Evolutionary conservation across 192 early-diverging fungal species (phyloP).

Genomic region (Umbelopsis sp.): DNA sequence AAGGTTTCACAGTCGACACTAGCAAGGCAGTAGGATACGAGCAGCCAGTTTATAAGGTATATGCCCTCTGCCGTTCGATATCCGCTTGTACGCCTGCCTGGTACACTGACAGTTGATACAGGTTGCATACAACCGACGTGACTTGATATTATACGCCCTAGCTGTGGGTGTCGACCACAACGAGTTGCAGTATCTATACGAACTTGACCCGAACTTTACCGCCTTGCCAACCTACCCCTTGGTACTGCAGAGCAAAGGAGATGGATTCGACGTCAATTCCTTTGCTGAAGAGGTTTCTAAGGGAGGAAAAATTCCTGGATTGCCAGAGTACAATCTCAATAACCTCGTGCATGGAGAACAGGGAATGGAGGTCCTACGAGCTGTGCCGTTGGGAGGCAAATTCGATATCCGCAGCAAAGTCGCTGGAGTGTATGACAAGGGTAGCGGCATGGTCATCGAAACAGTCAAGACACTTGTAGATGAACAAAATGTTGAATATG

Average conservation of each 20-base stretch:
- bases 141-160: conserved; percentile 75
- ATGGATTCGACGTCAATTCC: conserved; percentile 55
- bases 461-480: conserved; percentile 54
- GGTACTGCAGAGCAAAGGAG: conserved; percentile 61
- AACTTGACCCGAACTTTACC: conserved; percentile 62
- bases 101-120: neutral
- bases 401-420: conserved; percentile 58
- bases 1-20: conserved; percentile 48
- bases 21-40: conserved; percentile 59
- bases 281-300: conserved; percentile 44
- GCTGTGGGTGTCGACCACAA: conserved; percentile 59
- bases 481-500: conserved; percentile 36
- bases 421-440: conserved; percentile 74
- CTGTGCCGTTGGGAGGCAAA: conserved; percentile 57
- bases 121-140: conserved; percentile 64
- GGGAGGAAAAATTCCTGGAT: conserved; percentile 49
- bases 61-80: neutral
- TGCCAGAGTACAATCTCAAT: conserved; percentile 69
- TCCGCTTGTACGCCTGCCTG: too few relatives aligned
- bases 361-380: conserved; percentile 56
- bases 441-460: conserved; percentile 72
- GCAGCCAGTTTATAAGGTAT: conserved; percentile 42
- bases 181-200: conserved; percentile 71
- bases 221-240: conserved; percentile 76
- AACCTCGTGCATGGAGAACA: conserved; percentile 79